Conservation (phyloP, 225 moss, liverwort and hornwort genomes). For the Physcomitrium patens region DNA sequence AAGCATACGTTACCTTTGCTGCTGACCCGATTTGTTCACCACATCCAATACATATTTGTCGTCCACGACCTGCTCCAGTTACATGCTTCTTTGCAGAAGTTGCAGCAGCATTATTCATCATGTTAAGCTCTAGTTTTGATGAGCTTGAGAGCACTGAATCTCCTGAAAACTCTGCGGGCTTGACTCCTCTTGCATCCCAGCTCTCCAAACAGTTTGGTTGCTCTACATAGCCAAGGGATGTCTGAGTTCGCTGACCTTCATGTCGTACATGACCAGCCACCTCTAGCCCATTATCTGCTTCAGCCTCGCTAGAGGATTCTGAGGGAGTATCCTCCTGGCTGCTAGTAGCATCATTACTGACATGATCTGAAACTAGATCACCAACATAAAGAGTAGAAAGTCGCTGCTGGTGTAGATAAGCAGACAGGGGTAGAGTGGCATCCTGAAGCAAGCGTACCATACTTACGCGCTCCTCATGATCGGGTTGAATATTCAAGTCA, state of each 20-base stretch:
- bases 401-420: conserved; percentile 85
- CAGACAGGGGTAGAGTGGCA: conserved; percentile 85
- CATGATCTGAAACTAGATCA: conserved; percentile 71
- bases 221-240: conserved; percentile 59
- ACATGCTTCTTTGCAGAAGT: conserved; percentile 55
- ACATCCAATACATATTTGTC: conserved; percentile 70
- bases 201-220: conserved; percentile 64
- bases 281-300: conserved; percentile 71
- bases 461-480: conserved; percentile 92
- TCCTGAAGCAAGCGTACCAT: conserved; percentile 89
- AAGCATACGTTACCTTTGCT: conserved; percentile 54
- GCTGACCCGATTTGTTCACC: conserved; percentile 76
- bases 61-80: conserved; percentile 67
- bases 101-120: conserved; percentile 57
- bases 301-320: conserved; percentile 82
- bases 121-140: conserved; percentile 61
- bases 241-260: conserved; percentile 55
- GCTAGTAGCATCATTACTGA: conserved; percentile 83
- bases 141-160: conserved; percentile 75
- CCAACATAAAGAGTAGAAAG: conserved; percentile 77
- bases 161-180: conserved; percentile 66
- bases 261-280: conserved; percentile 48
- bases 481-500: conserved; percentile 96
- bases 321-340: conserved; percentile 93
- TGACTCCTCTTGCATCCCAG: conserved; percentile 65